Evolutionary conservation across 352 stramenopile genomes (phyloP).

Genomic region (Globisporangium irregulare): DNA sequence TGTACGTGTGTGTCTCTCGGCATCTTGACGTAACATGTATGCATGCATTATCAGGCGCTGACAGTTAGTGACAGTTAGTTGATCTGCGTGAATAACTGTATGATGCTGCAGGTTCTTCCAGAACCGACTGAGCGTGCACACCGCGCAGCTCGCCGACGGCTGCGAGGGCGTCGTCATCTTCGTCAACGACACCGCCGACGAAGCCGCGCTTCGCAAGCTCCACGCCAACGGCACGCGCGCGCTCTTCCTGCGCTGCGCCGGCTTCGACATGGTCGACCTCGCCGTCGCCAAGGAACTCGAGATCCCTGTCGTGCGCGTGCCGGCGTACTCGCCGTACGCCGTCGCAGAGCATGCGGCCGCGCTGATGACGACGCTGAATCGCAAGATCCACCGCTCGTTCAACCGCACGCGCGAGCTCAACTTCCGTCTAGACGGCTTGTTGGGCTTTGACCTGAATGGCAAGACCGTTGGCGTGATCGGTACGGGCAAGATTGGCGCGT

Average conservation of each 20-base stretch:
- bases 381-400: background rate
- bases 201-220: conserved; percentile 50
- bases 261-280: conserved; percentile 11
- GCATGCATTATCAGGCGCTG: too few species aligned
- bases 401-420: background rate
- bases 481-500: background rate
- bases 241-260: conserved; percentile 77
- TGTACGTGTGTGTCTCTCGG: conserved; percentile 25
- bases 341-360: background rate
- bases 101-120: conserved; percentile 41
- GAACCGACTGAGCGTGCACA: conserved; percentile 45
- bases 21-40: background rate
- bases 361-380: background rate
- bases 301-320: background rate
- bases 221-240: conserved; percentile 46
- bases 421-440: background rate
- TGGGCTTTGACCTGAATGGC: background rate
- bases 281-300: background rate
- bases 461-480: background rate
- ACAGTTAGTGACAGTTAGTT: too few species aligned
- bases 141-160: conserved; percentile 45
- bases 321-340: background rate
- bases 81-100: background rate
- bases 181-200: conserved; percentile 82
- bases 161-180: conserved; percentile 79